Conservation (phyloP, 2,329 filamentous ascomycete genomes). For the Fusarium ramigenum region DNA sequence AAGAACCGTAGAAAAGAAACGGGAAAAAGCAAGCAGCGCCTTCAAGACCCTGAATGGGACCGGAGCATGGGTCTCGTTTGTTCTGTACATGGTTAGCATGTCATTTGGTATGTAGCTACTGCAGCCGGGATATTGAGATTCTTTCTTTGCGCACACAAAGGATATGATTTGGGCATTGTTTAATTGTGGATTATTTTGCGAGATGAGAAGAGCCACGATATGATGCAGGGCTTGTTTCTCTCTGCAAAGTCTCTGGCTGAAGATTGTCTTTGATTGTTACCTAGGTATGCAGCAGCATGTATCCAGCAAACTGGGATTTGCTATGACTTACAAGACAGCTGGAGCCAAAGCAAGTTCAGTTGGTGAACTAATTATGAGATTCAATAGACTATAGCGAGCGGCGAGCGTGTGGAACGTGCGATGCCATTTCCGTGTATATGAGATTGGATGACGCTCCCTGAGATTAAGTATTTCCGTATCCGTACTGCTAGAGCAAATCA, state of each 20-base stretch:
- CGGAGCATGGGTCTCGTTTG: slow-evolving; percentile 14
- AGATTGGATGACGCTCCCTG: slow-evolving; percentile 13
- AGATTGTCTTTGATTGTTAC: not conserved
- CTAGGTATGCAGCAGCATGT: not conserved
- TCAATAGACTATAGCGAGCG: not conserved
- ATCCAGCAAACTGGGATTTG: not conserved
- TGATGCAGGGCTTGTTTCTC: not conserved
- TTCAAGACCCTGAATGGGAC: slow-evolving; percentile 12
- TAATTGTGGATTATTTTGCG: not conserved
- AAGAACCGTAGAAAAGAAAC: not conserved
- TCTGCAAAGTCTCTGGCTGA: not conserved
- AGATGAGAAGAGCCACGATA: not conserved
- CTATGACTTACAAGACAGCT: not conserved
- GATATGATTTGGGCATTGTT: not conserved
- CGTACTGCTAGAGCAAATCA: not conserved
- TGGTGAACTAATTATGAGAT: not conserved
- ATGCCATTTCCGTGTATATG: slow-evolving; percentile 11
- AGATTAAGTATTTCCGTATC: not conserved
- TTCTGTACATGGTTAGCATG: slow-evolving; percentile 3
- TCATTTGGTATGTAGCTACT: not conserved
- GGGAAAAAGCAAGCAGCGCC: slow-evolving; percentile 11
- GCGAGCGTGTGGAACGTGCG: slow-evolving; percentile 20
- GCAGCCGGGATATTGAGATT: slow-evolving; percentile 8
- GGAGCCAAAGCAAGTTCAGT: slow-evolving; percentile 1
- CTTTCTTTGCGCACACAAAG: slow-evolving; percentile 2